Base-by-base conservation (phyloP, 352 stramenopile genomes). In the Phytophthora uliginosa region DNA sequence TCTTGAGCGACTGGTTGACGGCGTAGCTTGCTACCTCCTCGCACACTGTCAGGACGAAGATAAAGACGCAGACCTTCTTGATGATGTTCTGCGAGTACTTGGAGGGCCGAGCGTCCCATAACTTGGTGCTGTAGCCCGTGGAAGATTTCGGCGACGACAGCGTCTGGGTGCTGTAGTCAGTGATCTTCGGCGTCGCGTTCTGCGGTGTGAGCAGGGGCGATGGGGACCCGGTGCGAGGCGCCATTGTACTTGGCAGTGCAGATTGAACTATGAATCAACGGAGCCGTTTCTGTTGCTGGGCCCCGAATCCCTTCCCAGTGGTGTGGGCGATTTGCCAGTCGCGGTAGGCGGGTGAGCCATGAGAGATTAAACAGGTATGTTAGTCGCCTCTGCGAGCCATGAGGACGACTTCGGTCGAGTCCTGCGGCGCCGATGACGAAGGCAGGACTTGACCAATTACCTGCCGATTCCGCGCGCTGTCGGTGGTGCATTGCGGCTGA, bases 1-100 rank as follows among this genome's bases (percentile, higher is more conserved):
- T 90, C 61, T 86, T 85, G 42, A 90, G 76, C 3, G 78, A 83
- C 63, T 90, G 80, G 70, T 83, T 85, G 63, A 91, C 84, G 12
- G 76, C 81, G 69, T 84, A 91, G 65, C 77, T 83, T 51, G 85
- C 81, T 17, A 92, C 66, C 57, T 92, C 83, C 71, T 80, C 67
- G 20, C 74, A 81, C 7, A 75, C 67, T 13, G 69, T 71, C 18
- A 92, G 73, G 24, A 90, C 42, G 18, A 92, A 72, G 66, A 92
- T 81, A 71, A 88, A 91, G 24, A 82, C 67, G 52, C 77, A 88
- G 45, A 93, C 86, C 3, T 75, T 72, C 66, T 90, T 80, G 63
- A 92, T 33, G 28, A 93, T 52, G 36, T 91, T 82, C 34, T 82
- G 82, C 59, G 82, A 75, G 63, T 85, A 91, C 56, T 88, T 85